Evolutionary conservation across 106 monocot genomes (phyloP).

Genomic region (Dactylorhiza incarnata): DNA sequence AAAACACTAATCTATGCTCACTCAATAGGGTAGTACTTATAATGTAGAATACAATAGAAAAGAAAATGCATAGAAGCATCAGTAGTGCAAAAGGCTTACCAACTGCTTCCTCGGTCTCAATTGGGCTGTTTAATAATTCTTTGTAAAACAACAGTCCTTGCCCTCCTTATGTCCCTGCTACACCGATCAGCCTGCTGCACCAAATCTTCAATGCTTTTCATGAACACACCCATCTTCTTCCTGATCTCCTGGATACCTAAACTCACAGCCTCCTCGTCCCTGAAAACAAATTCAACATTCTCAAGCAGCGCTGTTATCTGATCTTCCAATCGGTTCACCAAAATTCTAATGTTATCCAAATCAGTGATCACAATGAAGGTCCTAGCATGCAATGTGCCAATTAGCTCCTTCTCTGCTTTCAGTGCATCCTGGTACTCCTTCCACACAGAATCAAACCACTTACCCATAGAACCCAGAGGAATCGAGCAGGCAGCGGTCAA

Average conservation of each 20-base stretch:
- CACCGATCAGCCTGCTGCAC: conserved; percentile 51
- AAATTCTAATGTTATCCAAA: conserved; percentile 53
- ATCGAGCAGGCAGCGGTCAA: conserved; percentile 53
- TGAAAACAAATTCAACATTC: conserved; percentile 43
- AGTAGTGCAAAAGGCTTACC: too few species aligned
- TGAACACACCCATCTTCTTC: conserved; percentile 56
- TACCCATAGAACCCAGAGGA: conserved; percentile 77
- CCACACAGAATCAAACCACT: conserved; percentile 77
- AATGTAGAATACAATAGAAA: too few species aligned
- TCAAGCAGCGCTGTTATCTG: conserved; percentile 39
- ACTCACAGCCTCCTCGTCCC: conserved; percentile 51
- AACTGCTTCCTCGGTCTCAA: not conserved
- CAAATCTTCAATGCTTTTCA: conserved; percentile 48
- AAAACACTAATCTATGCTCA: too few species aligned
- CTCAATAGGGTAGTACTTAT: too few species aligned
- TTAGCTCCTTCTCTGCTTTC: conserved; percentile 46
- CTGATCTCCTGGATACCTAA: conserved; percentile 66
- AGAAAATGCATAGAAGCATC: too few species aligned
- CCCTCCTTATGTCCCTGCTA: conserved; percentile 44
- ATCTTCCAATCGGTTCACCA: conserved; percentile 51
- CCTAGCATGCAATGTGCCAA: conserved; percentile 52
- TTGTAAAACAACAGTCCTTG: conserved; percentile 53
- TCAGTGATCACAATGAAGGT: conserved; percentile 54
- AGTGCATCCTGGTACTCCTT: conserved; percentile 49
- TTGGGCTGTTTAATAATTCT: conserved; percentile 24